Conservation (phyloP, 495 filamentous ascomycete species). For the Annulohypoxylon stygium region DNA sequence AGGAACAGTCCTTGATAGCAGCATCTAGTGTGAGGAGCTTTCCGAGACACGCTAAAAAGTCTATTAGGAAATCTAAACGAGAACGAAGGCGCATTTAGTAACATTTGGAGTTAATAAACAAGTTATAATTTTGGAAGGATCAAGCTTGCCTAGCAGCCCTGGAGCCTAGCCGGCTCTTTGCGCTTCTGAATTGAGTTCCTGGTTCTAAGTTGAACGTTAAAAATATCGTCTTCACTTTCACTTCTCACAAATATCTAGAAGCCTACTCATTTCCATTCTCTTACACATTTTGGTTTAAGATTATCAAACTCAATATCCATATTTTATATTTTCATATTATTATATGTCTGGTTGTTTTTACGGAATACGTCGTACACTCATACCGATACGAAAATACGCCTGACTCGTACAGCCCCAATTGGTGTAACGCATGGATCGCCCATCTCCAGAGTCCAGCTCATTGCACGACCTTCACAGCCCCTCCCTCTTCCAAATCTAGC, state of each 20-base stretch:
- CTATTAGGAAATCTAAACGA: not conserved
- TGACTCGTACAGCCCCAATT: conserved; percentile 23
- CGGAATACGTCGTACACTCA: conserved; percentile 20
- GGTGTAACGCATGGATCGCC: not conserved
- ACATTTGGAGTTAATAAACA: not conserved
- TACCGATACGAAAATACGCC: conserved; percentile 12
- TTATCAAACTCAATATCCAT: not conserved
- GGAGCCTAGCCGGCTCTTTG: not conserved
- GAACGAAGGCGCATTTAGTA: not conserved
- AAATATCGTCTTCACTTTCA: not conserved
- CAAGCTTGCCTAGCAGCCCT: not conserved
- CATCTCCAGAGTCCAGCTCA: too few relatives aligned
- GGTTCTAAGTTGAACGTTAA: not conserved
- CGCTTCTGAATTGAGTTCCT: not conserved
- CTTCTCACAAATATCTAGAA: not conserved
- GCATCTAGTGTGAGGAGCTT: not conserved
- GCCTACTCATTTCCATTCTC: too few relatives aligned
- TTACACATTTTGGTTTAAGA: not conserved
- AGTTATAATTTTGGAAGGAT: not conserved
- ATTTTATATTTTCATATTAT: too few relatives aligned
- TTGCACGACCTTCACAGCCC: not conserved
- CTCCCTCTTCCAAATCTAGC: not conserved
- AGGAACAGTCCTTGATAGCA: not conserved
- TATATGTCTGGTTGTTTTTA: not conserved
- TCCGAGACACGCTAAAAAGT: not conserved